Base-by-base conservation (phyloP, 768 basidiomycete genomes). In the Auriscalpium orientale region DNA sequence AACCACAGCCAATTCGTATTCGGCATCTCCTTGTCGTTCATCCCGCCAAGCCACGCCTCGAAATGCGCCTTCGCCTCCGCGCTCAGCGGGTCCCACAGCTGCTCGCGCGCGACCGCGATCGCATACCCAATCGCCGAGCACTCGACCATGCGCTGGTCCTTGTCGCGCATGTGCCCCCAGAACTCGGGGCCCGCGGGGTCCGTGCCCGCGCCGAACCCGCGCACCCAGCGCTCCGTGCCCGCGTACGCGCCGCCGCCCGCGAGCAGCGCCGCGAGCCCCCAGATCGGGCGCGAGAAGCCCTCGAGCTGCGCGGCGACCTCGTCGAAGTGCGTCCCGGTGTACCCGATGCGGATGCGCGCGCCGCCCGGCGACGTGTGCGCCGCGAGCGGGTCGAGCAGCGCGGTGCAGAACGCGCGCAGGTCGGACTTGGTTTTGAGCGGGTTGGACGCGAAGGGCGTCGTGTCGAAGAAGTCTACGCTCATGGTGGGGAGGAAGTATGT, bases 1-100 rank as follows among this genome's bases (percentile, higher is more conserved):
- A 89, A 89, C 87, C 87, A 89, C 7, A 91, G 74, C 86, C 87
- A 89, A 63, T 89, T 89, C 8, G 87, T 89, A 65, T 89, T 85
- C 22, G 87, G 86, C 86, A 89, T 89, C 58, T 84, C 79, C 73
- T 88, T 89, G 68, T 85, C 83, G 64, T 88, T 89, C 79, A 89
- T 88, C 0, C 83, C 80, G 8, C 83, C 80, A 3, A 89, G 73
- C 84, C 87, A 89, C 11, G 70, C 70, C 59, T 81, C 85, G 40
- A 89, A 74, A 57, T 82, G 76, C 56, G 67, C 68, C 69, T 84
- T 83, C 11, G 76, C 79, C 56, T 76, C 70, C 3, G 74, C 71
- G 51, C 71, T 72, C n/a, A 87, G 66, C 15, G 77, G 77, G 64
- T 84, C 78, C 79, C 83, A 88, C 18, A 89, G 68, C 55, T 81